Evolutionary conservation across 306 rosid genomes (phyloP).

Genomic region (Vicia villosa): DNA sequence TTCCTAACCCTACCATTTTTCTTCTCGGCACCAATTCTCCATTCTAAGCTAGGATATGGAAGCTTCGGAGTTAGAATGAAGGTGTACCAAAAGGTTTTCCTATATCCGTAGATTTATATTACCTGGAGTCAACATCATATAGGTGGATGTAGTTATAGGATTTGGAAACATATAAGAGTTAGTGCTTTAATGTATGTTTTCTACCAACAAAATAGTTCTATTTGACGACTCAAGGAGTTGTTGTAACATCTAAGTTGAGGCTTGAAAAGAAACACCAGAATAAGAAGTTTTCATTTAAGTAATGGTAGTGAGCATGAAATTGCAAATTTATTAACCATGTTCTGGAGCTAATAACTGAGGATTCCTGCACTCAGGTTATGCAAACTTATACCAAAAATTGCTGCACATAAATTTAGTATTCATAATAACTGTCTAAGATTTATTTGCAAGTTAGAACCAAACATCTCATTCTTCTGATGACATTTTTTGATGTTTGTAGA

Average conservation of each 20-base stretch:
- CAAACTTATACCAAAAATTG: background rate
- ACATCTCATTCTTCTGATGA: constrained; percentile 6
- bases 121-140: background rate
- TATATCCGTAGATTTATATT: constrained; percentile 1
- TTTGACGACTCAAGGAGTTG: constrained; percentile 1
- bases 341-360: background rate
- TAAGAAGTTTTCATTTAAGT: background rate
- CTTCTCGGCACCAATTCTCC: background rate
- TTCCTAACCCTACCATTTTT: background rate
- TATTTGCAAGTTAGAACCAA: constrained; percentile 21
- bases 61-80: constrained; percentile 3
- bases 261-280: background rate
- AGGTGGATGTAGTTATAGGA: constrained; percentile 5
- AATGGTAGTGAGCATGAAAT: background rate
- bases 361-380: background rate
- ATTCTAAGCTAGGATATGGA: background rate
- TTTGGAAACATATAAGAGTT: background rate
- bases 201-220: background rate
- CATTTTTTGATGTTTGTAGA: background rate
- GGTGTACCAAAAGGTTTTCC: background rate
- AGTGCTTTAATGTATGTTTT: constrained; percentile 10
- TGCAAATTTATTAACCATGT: background rate
- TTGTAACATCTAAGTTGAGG: background rate
- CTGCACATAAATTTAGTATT: background rate
- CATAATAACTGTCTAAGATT: background rate